Conservation (phyloP, 352 stramenopile species). For the Globisporangium cederbergense region DNA sequence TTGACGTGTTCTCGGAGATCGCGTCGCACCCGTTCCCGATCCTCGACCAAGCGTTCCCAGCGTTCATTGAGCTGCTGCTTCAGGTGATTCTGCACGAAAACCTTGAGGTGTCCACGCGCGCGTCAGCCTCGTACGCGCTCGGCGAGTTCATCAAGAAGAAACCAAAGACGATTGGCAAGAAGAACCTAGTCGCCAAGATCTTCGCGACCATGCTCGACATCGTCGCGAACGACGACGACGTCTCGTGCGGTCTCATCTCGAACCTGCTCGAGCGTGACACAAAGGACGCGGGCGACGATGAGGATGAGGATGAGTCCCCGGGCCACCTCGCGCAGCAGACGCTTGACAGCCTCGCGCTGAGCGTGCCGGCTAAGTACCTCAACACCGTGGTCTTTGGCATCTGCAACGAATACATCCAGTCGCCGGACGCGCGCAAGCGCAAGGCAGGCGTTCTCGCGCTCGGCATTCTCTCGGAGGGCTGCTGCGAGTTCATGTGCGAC, state of each 20-base stretch:
- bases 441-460: conserved; percentile 97
- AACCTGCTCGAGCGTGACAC: conserved; percentile 73
- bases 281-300: conserved; percentile 47
- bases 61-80: conserved; percentile 81
- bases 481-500: conserved; percentile 92
- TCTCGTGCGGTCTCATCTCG: conserved; percentile 81
- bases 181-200: conserved; percentile 76
- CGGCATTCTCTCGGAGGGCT: conserved; percentile 97
- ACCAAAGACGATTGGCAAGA: conserved; percentile 87
- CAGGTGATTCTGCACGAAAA: conserved; percentile 76
- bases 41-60: conserved; percentile 72
- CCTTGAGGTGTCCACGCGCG: conserved; percentile 75
- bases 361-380: conserved; percentile 79
- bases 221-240: conserved; percentile 67
- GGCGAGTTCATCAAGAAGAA: conserved; percentile 89
- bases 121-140: conserved; percentile 77
- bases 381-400: conserved; percentile 72
- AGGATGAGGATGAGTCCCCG: conserved; percentile 78
- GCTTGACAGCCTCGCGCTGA: conserved; percentile 78
- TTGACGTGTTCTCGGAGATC: conserved; percentile 86
- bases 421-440: conserved; percentile 84
- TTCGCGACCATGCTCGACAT: conserved; percentile 87
- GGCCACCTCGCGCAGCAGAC: conserved; percentile 84
- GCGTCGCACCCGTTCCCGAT: conserved; percentile 83
- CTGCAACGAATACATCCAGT: conserved; percentile 90